Evolutionary conservation across 495 filamentous ascomycete genomes (phyloP), one percentile per base, ranked within the genome.

Genomic region (Daldinia decipiens): DNA sequence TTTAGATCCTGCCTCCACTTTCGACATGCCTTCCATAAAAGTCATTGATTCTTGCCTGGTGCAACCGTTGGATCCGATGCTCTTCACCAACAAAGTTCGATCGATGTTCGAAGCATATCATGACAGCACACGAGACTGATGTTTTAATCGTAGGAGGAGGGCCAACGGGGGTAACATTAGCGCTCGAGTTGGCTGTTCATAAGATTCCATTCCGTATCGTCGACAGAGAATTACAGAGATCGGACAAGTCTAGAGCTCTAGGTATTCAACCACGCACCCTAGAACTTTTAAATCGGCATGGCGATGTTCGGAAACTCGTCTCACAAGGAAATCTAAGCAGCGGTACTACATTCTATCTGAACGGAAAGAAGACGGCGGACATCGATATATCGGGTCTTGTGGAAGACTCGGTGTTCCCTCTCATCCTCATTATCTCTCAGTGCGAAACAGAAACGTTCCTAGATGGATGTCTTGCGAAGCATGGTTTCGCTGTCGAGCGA

Each of bases 361-460:
- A 79, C 31, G 67, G 69, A 26, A 65, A 69, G 60, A 74, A 73
- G 36, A 58, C 72, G 21, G 60, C 70, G 7, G 76, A 77, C 12
- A 59, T 79, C 13, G 68, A 75, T 13, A 19, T 83, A 4, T 73
- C 78, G 3, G 77, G 74, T n/a, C 53, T 80, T 5, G 71, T 67
- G n/a, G 61, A 61, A 5, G 77, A 83, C 40, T 81, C 80, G 7
- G 65, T 66, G 15, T 85, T 79, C 29, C 68, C 73, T 1, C 52
- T 78, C 0, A 81, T 83, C 0, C 66, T 82, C 5, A 76, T 80
- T 34, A 75, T 83, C 9, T 79, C 77, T 9, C 83, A 85, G 65
- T 74, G 70, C 12, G 76, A 82, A 50, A 83, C 81, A 0, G 83
- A 84, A 59, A 38, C 19, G 0, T 81, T 81, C 60, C 56, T 84